phyloP scores from a whole-genome alignment of 139 green algal genomes.

The Picochlorum costavermella region DNA sequence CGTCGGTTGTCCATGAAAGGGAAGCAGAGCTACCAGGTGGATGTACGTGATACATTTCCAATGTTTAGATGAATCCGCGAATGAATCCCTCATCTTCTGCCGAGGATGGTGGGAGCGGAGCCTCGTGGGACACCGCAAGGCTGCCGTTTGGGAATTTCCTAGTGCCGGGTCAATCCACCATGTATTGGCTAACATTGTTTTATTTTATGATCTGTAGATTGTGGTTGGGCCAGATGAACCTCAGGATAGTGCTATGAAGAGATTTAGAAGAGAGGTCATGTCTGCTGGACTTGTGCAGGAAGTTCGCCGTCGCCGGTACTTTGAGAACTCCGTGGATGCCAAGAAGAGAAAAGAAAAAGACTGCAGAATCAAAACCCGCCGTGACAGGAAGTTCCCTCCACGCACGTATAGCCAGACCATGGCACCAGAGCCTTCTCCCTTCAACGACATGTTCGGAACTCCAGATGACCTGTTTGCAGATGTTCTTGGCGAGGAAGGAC shows the following conservation, averaged over 20 bases:
- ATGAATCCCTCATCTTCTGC: too few relatives aligned
- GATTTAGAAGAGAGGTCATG: slow-evolving; percentile 32
- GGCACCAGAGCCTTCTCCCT: slow-evolving; percentile 30
- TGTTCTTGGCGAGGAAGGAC: slow-evolving; percentile 14
- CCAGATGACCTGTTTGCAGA: slow-evolving; percentile 15
- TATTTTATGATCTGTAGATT: slow-evolving; percentile 12
- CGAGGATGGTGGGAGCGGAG: too few relatives aligned
- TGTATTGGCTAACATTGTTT: not conserved
- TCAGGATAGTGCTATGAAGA: slow-evolving; percentile 31
- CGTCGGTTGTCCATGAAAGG: slow-evolving; percentile 17
- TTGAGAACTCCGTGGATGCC: slow-evolving; percentile 38
- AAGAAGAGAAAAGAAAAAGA: slow-evolving; percentile 46
- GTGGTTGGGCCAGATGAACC: slow-evolving; percentile 31
- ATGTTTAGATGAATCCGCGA: not conserved
- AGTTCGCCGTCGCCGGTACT: slow-evolving; percentile 37
- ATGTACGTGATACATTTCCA: slow-evolving; percentile 6
- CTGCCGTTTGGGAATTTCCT: not conserved
- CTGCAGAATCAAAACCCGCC: slow-evolving; percentile 23
- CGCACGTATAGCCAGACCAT: slow-evolving; percentile 18
- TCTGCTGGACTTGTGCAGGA: slow-evolving; percentile 25
- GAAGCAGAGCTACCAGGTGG: slow-evolving; percentile 19
- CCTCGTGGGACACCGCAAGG: too few relatives aligned
- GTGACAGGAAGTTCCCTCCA: slow-evolving; percentile 11
- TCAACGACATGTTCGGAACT: slow-evolving; percentile 34
- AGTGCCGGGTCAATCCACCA: not conserved